Base-by-base conservation (phyloP, 2,329 filamentous ascomycete genomes). In the Venturia oleaginea region DNA sequence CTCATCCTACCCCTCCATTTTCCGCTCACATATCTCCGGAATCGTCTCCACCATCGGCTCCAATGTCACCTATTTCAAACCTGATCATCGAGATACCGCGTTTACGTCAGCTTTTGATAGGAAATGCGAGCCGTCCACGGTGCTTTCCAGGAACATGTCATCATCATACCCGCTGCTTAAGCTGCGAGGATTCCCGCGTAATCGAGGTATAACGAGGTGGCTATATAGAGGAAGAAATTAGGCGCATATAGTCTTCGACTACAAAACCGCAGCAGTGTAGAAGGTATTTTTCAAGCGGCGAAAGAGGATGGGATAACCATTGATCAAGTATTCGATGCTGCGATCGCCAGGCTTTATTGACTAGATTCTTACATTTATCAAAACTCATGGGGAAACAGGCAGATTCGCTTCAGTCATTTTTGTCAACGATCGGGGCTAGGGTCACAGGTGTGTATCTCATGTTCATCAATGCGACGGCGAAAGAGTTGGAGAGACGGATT, bases 11-110 rank as follows among this genome's bases (percentile, higher is more conserved):
- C 65, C 67, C 8, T 73, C 80, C 5, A 72, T 81, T 4, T 78
- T 79, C 11, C 76, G 73, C 40, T 83, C 80, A 27, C 82, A 84
- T 65, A 81, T 81, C 19, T 79, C 82, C 11, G 82, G 81, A 42
- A 74, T 74, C 2, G 81, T 84, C 38, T 75, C 80, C 59, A 76
- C 75, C 4, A 79, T 85, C 22, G 86, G 86, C 64, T 73, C 78
- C 15, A 79, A 81, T 22, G 85, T 87, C 13, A 86, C 85, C 77
- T 54, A 64, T 22, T 63, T 51, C 10, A 60, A 66, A 30, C 67
- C 70, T 3, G 75, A 74, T 34, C 68, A 66, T 1, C 71, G 74
- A 48, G 71, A 75, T 6, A 65, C 69, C 11, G 73, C 71, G 38
- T 71, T 72, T 57, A n/a, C 71, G 10, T 59, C 67, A 0, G 65